Conservation (phyloP, 208 protist genomes). For the Leishmania martiniquensis region DNA sequence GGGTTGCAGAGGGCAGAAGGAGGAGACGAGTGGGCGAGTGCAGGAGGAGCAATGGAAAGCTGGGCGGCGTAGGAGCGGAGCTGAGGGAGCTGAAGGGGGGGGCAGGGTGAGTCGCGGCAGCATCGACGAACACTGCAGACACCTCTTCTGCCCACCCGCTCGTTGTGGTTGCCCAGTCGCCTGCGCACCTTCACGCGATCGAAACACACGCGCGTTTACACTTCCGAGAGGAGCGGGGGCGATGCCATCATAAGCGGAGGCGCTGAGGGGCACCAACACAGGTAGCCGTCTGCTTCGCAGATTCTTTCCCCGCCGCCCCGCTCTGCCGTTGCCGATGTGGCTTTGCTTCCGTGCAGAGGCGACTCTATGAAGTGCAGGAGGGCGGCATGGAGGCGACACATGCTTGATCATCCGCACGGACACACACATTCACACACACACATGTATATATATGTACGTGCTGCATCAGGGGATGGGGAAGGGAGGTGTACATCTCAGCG, state of each 20-base stretch:
- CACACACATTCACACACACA: background rate
- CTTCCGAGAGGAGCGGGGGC: no score
- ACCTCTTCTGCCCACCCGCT: background rate
- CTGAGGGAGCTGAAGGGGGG: background rate
- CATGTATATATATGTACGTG: background rate
- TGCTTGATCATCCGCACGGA: no score
- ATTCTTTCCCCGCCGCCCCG: no score
- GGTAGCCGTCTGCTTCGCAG: no score
- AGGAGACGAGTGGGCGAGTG: background rate
- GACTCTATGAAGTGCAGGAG: no score
- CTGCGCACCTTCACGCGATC: background rate
- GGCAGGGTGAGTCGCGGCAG: background rate
- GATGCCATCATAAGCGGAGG: no score
- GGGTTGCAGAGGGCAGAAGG: background rate
- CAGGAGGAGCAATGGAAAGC: background rate
- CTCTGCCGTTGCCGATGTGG: no score
- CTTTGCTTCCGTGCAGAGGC: no score
- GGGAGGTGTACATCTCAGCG: background rate
- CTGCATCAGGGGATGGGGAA: background rate
- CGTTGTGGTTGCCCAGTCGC: background rate
- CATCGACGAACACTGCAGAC: background rate
- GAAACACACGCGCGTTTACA: no score
- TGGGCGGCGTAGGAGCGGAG: background rate
- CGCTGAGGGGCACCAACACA: no score
- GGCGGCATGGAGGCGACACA: no score